Conservation (phyloP, 2,329 filamentous ascomycete species). For the Aspergillus oerlinghausenensis region DNA sequence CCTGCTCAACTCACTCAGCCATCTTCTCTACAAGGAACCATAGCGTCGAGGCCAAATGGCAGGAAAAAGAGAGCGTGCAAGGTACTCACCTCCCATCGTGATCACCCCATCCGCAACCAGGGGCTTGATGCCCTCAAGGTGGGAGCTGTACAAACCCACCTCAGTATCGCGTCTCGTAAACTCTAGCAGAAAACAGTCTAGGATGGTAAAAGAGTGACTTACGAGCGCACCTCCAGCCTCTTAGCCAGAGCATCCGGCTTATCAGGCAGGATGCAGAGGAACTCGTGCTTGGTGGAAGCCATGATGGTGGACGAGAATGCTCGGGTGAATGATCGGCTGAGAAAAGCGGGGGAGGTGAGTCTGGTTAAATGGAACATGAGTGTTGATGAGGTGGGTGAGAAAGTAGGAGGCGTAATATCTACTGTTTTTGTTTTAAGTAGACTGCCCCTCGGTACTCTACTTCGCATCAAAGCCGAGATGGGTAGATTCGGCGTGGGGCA, state of each 20-base stretch:
- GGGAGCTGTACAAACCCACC: slow-evolving; percentile 34
- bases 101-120: slow-evolving; percentile 52
- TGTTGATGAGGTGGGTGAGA: slow-evolving; percentile 1
- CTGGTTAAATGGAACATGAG: slow-evolving; percentile 2
- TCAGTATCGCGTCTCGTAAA: background rate
- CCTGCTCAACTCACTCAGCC: slow-evolving; percentile 41
- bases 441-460: too few species aligned
- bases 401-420: slow-evolving; percentile 1
- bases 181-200: background rate
- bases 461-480: background rate
- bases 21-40: background rate
- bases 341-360: slow-evolving; percentile 3
- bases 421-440: background rate
- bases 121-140: slow-evolving; percentile 55
- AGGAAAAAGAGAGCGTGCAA: background rate
- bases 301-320: slow-evolving; percentile 1
- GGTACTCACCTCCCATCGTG: slow-evolving; percentile 60
- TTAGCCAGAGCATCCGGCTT: slow-evolving; percentile 57
- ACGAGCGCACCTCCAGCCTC: slow-evolving; percentile 49
- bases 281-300: slow-evolving; percentile 52
- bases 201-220: slow-evolving; percentile 9
- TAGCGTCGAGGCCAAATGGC: background rate
- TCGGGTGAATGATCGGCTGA: slow-evolving; percentile 1
- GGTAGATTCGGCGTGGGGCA: background rate
- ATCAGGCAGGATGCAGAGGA: slow-evolving; percentile 66